A percentile compares a stretch with the other conserved stretches of the same genome.
Evolutionary conservation across 1,284 basidiomycete species (phyloP).

Genomic region (Taiwanofungus camphoratus): DNA sequence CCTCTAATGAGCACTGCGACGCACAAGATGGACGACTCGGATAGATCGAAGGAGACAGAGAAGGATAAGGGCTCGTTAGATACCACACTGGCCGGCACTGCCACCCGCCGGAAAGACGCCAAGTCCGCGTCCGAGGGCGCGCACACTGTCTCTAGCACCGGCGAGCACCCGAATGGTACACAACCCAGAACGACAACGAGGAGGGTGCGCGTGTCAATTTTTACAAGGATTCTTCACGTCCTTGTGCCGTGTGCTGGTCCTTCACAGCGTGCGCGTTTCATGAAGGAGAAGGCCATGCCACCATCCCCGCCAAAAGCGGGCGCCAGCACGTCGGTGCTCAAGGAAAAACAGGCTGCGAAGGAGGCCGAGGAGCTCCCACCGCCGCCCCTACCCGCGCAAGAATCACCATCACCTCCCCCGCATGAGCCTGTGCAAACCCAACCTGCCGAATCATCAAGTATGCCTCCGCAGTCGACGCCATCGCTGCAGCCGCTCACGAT

Average conservation of each 20-base stretch:
- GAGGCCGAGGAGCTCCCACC: slow-evolving; percentile 25
- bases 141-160: slow-evolving; percentile 29
- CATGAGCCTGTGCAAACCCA: slow-evolving; percentile 15
- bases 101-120: slow-evolving; percentile 31
- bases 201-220: slow-evolving; percentile 33
- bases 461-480: slow-evolving; percentile 17
- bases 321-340: slow-evolving; percentile 19
- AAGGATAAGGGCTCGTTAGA: slow-evolving; percentile 42
- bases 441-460: slow-evolving; percentile 15
- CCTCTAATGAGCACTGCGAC: slow-evolving; percentile 4
- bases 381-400: slow-evolving; percentile 14
- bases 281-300: not conserved
- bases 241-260: slow-evolving; percentile 46
- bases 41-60: slow-evolving; percentile 25
- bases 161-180: slow-evolving; percentile 19
- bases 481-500: slow-evolving; percentile 24
- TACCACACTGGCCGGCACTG: slow-evolving; percentile 32
- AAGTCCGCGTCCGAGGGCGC: slow-evolving; percentile 34
- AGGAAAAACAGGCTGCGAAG: slow-evolving; percentile 28
- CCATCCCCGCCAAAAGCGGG: slow-evolving; percentile 6
- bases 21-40: slow-evolving; percentile 17
- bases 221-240: slow-evolving; percentile 41
- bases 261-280: slow-evolving; percentile 30
- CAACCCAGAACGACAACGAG: slow-evolving; percentile 15
- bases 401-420: slow-evolving; percentile 16